phyloP scores from a whole-genome alignment of 2,329 filamentous ascomycete genomes.

The Bipolaris bicolor region DNA sequence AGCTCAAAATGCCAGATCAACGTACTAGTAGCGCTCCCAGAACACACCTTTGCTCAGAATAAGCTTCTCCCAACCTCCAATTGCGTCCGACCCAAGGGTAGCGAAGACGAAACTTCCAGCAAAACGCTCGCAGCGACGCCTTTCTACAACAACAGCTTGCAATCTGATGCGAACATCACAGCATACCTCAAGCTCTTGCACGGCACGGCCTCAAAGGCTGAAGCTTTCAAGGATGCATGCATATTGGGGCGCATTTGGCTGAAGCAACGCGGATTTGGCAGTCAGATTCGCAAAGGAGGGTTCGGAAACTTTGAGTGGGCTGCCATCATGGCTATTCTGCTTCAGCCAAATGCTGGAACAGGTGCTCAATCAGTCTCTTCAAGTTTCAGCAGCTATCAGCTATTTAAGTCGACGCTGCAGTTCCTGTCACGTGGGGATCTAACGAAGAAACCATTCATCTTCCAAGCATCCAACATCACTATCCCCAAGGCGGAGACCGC shows the following conservation, averaged over 20 bases:
- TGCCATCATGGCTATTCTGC: constrained; percentile 75
- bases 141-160: constrained; percentile 87
- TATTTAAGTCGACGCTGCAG: constrained; percentile 94
- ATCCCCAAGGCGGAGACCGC: constrained; percentile 52
- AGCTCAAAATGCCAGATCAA: constrained; percentile 61
- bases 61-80: constrained; percentile 75
- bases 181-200: constrained; percentile 78
- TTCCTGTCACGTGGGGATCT: constrained; percentile 79
- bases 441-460: constrained; percentile 66
- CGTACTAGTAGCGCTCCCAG: constrained; percentile 76
- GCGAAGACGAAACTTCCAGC: constrained; percentile 51
- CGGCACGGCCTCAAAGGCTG: constrained; percentile 69
- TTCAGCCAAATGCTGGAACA: constrained; percentile 76
- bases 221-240: constrained; percentile 81
- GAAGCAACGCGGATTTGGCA: constrained; percentile 80
- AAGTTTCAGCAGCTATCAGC: constrained; percentile 86
- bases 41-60: constrained; percentile 69
- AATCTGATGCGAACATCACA: constrained; percentile 75
- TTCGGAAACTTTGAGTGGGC: constrained; percentile 96
- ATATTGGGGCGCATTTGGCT: constrained; percentile 88
- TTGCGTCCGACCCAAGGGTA: constrained; percentile 66
- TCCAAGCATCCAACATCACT: constrained; percentile 50
- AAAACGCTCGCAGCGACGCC: constrained; percentile 64
- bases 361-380: constrained; percentile 75
- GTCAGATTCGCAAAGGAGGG: constrained; percentile 73